These are phyloP conservation scores for Boechera stricta DNA, from an alignment of 345 rosid species.

Conservation along the genomic window DNA sequence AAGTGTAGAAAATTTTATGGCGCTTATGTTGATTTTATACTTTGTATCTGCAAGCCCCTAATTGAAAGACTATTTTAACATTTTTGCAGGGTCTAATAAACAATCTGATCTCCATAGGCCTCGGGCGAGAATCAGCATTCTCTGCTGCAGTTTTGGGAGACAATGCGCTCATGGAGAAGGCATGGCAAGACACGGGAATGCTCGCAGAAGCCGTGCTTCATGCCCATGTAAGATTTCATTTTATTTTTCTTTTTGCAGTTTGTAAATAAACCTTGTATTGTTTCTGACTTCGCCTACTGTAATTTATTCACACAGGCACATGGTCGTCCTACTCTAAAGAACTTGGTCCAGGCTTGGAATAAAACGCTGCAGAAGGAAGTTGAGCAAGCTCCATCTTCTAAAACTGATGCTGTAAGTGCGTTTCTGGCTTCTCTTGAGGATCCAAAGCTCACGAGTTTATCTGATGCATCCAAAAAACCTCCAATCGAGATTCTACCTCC, in stretches of 20 bases:
- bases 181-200: conserved; percentile 99
- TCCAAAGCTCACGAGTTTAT: conserved; percentile 84
- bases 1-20: not conserved
- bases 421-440: conserved; percentile 91
- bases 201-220: conserved; percentile 99
- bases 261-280: not conserved
- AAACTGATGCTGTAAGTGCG: conserved; percentile 93
- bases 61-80: conserved; percentile 2
- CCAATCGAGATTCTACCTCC: conserved; percentile 93
- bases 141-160: conserved; percentile 94
- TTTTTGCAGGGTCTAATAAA: conserved; percentile 76
- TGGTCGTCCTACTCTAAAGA: conserved; percentile 90
- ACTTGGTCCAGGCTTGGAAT: conserved; percentile 90
- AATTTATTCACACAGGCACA: conserved; percentile 69
- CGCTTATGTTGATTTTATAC: not conserved
- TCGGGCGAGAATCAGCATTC: conserved; percentile 97
- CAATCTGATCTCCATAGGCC: conserved; percentile 87
- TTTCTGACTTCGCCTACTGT: conserved; percentile 26
- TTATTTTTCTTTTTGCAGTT: not conserved
- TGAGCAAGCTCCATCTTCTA: conserved; percentile 69
- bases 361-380: conserved; percentile 86
- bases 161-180: conserved; percentile 96
- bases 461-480: conserved; percentile 82
- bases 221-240: conserved; percentile 76
- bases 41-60: not conserved